phyloP scores from a whole-genome alignment of 78 protist genomes.

The Dictyostelium purpureum region DNA sequence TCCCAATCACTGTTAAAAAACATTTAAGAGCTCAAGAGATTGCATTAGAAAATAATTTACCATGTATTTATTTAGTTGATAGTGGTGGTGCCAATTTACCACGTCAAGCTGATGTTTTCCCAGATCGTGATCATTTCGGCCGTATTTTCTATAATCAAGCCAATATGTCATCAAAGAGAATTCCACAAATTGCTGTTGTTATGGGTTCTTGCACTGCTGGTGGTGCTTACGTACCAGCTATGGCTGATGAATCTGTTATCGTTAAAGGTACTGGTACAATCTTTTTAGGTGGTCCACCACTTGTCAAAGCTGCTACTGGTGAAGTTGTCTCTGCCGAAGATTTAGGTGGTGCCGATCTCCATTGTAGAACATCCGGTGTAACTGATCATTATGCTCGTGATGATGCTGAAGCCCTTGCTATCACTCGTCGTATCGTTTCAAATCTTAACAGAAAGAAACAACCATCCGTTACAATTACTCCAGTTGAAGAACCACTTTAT shows the following conservation, averaged over 20 bases:
- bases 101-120: conserved; percentile 95
- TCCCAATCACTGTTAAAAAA: conserved; percentile 97
- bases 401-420: conserved; percentile 94
- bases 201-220: conserved; percentile 99
- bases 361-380: conserved; percentile 95
- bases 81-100: conserved; percentile 96
- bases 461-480: conserved; percentile 3
- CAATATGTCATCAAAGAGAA: conserved; percentile 89
- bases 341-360: conserved; percentile 97
- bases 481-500: conserved; percentile 86
- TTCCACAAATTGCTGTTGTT: conserved; percentile 97
- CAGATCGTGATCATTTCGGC: conserved; percentile 97
- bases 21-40: conserved; percentile 94
- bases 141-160: conserved; percentile 98
- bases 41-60: conserved; percentile 94
- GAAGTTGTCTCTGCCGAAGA: conserved; percentile 94
- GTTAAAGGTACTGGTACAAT: conserved; percentile 95
- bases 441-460: conserved; percentile 83
- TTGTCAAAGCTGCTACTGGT: conserved; percentile 97
- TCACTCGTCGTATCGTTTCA: conserved; percentile 88
- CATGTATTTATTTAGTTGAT: conserved; percentile 97
- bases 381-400: conserved; percentile 95
- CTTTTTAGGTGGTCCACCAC: conserved; percentile 98
- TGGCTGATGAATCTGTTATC: conserved; percentile 97
- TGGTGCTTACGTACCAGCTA: conserved; percentile 98